Percentiles rank a stretch among this genome's conserved stretches.
Evolutionary conservation across 805 yeast species (phyloP).

Genomic region (Yamadazyma philogaea): DNA sequence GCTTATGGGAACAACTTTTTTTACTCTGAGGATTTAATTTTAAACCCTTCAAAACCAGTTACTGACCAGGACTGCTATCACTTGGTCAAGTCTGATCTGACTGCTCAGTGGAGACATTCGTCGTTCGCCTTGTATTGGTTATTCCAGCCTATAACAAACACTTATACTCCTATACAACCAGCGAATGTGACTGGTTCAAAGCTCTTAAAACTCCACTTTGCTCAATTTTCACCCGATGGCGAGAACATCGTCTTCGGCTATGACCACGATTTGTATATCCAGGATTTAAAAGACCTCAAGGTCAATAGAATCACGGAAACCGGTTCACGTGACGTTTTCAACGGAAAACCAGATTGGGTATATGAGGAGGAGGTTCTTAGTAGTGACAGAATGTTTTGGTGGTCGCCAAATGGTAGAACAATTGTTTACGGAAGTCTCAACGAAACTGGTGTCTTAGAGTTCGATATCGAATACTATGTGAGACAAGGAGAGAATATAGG

Average conservation of each 20-base stretch:
- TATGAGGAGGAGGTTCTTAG: constrained; percentile 77
- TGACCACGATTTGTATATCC: constrained; percentile 52
- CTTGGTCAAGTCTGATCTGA: constrained; percentile 51
- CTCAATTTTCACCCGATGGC: constrained; percentile 62
- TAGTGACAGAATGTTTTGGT: constrained; percentile 62
- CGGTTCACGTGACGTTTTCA: constrained; percentile 51
- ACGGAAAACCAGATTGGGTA: constrained; percentile 81
- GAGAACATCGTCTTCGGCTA: constrained; percentile 53
- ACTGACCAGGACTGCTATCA: constrained; percentile 44
- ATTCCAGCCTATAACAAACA: constrained; percentile 22
- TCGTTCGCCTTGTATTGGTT: constrained; percentile 37
- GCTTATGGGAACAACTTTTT: constrained; percentile 39
- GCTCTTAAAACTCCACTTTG: constrained; percentile 44
- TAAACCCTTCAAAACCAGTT: constrained; percentile 42
- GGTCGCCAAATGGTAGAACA: constrained; percentile 62
- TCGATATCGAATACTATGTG: constrained; percentile 51
- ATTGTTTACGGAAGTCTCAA: constrained; percentile 55
- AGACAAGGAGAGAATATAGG: constrained; percentile 20
- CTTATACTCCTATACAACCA: constrained; percentile 35
- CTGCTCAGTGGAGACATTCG: constrained; percentile 44
- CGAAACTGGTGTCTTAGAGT: constrained; percentile 56
- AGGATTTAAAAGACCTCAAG: constrained; percentile 26
- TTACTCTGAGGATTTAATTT: constrained; percentile 26
- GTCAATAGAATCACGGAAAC: constrained; percentile 43
- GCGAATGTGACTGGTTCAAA: constrained; percentile 10